Conservation (phyloP, 495 filamentous ascomycete genomes). For the Penicillium egyptiacum region DNA sequence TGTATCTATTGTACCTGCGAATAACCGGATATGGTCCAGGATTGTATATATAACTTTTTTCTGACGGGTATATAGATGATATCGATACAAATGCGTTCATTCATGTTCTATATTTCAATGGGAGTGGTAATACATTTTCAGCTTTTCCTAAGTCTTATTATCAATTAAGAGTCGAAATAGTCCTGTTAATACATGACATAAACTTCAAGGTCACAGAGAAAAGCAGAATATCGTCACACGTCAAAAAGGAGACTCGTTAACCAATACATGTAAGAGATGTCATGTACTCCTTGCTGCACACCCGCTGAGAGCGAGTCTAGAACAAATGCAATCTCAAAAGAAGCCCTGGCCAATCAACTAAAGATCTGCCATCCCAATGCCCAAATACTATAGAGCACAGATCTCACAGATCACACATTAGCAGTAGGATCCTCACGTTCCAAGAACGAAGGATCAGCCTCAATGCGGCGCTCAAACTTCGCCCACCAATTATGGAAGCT, state of each 20-base stretch:
- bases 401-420: constrained; percentile 15
- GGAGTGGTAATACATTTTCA: not conserved
- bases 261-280: constrained; percentile 10
- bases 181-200: not conserved
- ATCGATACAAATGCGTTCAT: not conserved
- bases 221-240: constrained; percentile 10
- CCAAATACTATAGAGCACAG: not conserved
- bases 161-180: not conserved
- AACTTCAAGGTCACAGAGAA: not conserved
- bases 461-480: constrained; percentile 89
- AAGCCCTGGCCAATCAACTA: not conserved
- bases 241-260: constrained; percentile 8
- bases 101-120: not conserved
- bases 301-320: not conserved
- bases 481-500: constrained; percentile 96
- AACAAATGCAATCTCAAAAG: constrained; percentile 3
- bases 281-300: not conserved
- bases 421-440: constrained; percentile 66
- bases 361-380: not conserved
- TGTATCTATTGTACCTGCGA: not conserved
- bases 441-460: constrained; percentile 84
- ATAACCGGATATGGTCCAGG: not conserved
- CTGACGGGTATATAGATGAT: not conserved
- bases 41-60: constrained; percentile 2
- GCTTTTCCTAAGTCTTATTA: not conserved